phyloP scores from a whole-genome alignment of 2,329 filamentous ascomycete species.

The Claviceps sorghi region DNA sequence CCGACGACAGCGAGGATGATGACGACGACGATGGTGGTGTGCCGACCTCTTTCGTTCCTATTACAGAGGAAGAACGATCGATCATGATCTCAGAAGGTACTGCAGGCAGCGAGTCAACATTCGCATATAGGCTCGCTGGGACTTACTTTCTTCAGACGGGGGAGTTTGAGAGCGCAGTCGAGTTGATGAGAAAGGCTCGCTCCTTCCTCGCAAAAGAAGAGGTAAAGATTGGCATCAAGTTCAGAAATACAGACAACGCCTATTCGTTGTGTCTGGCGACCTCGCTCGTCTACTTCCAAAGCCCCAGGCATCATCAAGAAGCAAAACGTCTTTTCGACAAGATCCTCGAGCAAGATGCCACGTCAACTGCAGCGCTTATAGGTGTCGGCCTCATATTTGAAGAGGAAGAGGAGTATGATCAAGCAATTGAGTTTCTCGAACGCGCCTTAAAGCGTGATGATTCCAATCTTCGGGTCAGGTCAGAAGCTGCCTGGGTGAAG shows the following conservation, averaged over 20 bases:
- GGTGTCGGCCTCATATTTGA: slow-evolving; percentile 85
- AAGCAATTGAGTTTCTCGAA: slow-evolving; percentile 67
- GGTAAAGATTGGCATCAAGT: slow-evolving; percentile 50
- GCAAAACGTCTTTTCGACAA: slow-evolving; percentile 74
- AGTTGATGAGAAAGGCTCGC: slow-evolving; percentile 63
- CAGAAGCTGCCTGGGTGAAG: slow-evolving; percentile 86
- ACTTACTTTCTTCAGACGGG: slow-evolving; percentile 75
- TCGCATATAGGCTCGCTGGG: slow-evolving; percentile 71
- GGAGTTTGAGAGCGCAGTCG: slow-evolving; percentile 69
- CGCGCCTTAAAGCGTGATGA: slow-evolving; percentile 61
- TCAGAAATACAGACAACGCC: slow-evolving; percentile 58
- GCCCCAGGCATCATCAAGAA: slow-evolving; percentile 77
- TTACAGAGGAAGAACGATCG: slow-evolving; percentile 65
- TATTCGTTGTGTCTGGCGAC: slow-evolving; percentile 68
- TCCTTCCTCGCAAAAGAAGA: slow-evolving; percentile 45
- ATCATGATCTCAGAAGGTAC: slow-evolving; percentile 68
- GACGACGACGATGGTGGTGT: slow-evolving; percentile 44
- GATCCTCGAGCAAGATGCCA: slow-evolving; percentile 60
- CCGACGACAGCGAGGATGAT: slow-evolving; percentile 44
- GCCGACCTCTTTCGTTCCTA: slow-evolving; percentile 37
- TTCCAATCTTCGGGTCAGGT: slow-evolving; percentile 61
- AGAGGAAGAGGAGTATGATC: slow-evolving; percentile 76
- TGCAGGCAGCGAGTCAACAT: slow-evolving; percentile 50
- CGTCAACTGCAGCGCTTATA: slow-evolving; percentile 68
- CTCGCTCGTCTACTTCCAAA: slow-evolving; percentile 79